A percentile compares a stretch with the other conserved stretches of the same genome.
Conservation (phyloP, 768 basidiomycete species). For the Termitomyces sp. region DNA sequence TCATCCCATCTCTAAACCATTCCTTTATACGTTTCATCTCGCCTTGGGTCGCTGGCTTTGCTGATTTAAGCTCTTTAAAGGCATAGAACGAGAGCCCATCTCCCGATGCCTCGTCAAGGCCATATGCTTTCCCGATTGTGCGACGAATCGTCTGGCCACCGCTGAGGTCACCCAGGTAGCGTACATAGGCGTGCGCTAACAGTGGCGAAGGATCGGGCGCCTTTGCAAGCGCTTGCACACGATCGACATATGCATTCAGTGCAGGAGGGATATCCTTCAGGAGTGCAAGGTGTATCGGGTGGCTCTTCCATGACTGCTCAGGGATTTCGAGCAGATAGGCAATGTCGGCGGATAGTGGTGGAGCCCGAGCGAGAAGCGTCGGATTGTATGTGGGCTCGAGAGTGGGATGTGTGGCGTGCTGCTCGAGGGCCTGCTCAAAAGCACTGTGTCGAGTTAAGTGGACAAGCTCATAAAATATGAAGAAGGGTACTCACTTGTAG, state of each 20-base stretch:
- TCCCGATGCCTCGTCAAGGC: constrained; percentile 44
- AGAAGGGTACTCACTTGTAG: constrained; percentile 56
- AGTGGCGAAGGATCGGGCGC: constrained; percentile 45
- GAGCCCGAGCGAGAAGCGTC: constrained; percentile 55
- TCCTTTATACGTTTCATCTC: constrained; percentile 73
- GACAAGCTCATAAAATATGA: neutral
- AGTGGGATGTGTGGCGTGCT: constrained; percentile 55
- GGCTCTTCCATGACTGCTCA: constrained; percentile 47
- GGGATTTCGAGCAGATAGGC: constrained; percentile 50
- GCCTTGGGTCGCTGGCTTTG: constrained; percentile 41
- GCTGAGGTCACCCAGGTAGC: constrained; percentile 77
- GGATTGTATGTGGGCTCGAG: constrained; percentile 72
- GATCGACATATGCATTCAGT: constrained; percentile 47
- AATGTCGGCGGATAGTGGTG: constrained; percentile 63
- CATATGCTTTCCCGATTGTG: constrained; percentile 62
- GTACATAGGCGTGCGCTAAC: constrained; percentile 77
- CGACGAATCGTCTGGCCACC: constrained; percentile 71
- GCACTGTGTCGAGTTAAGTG: constrained; percentile 28
- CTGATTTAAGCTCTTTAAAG: constrained; percentile 52
- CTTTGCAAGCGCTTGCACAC: constrained; percentile 44
- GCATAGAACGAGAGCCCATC: constrained; percentile 64
- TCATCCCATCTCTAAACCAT: constrained; percentile 59
- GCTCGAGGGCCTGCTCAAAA: constrained; percentile 52
- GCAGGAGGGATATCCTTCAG: constrained; percentile 39
- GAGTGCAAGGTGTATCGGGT: constrained; percentile 48